Evolutionary conservation across 768 basidiomycete genomes (phyloP), one percentile per base, ranked within the genome.

Genomic region (Naematelia encephala): DNA sequence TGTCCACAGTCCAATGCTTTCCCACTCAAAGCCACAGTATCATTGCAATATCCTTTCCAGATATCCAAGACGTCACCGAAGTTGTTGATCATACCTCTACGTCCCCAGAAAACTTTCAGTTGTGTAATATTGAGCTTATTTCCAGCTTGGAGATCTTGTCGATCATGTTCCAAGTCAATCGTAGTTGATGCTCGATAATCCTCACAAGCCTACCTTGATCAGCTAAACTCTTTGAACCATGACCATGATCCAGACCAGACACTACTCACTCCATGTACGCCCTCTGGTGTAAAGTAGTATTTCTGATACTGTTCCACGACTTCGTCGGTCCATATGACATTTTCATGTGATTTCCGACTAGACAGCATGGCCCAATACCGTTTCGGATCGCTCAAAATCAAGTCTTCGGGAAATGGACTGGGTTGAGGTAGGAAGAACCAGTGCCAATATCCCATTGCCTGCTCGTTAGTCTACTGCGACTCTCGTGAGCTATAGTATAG

Each of bases 141-240:
- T 1, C 70, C 68, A 0, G 49, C 27, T 12, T 51, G 27, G 1
- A 48, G 63, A 42, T 73, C 68, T 12, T 51, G 60, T 4, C 61
- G 51, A 50, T 77, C 76, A 47, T 73, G 72, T 1, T 64, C 67
- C 2, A 76, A 62, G 51, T 77, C 76, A 28, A 76, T 77, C 2
- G 64, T 61, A 4, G 73, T 73, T 25, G 72, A 59, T 0, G 76
- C 76, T 5, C 76, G 64, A 57, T 77, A 77, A 50, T 77, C 76
- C 54, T 77, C 76, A 55, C 68, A 69, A 14, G 59, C 51, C 64
- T 66, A 16, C 16, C 12, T 26, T 51, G 52, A 57, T 29, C n/a
- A 23, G 34, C 23, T 4, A 19, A 21, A 10, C 14, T 5, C 44
- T 21, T 8, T 10, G 27, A 4, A 23, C 27, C 3, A 48, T 19